Evolutionary conservation across 23 red algal genomes (phyloP), one percentile per base, ranked within the genome.

Genomic region (Chondrus crispus): DNA sequence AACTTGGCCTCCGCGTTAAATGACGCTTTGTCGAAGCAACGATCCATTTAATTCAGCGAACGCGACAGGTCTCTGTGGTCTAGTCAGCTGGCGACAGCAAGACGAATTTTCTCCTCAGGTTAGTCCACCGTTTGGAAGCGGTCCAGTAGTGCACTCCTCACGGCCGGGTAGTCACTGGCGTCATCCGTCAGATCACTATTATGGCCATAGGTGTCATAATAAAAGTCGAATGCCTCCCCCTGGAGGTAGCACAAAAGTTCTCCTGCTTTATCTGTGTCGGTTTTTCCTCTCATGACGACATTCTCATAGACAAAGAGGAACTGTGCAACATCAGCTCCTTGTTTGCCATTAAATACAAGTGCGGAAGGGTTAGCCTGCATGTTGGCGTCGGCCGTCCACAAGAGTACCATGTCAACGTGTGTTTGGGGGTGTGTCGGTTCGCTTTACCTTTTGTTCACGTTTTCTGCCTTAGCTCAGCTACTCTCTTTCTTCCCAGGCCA

Each of bases 391-490:
- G 14, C 66, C 66, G 16, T 72, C 66, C 66, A 18, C 66, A 72
- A 72, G 66, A 72, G 66, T 72, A 72, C 66, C 66, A 72, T 72
- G 66, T 72, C 16, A 29, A 30, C 66, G 66, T 30, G n/a, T n/a
- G n/a, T n/a, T n/a, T n/a, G n/a, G n/a, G n/a, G n/a, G n/a, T n/a
- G n/a, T n/a, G n/a, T n/a, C n/a, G n/a, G n/a, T n/a, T n/a, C n/a
- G n/a, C n/a, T n/a, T n/a, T n/a, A n/a, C n/a, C n/a, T n/a, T n/a
- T n/a, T n/a, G n/a, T n/a, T n/a, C n/a, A n/a, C n/a, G n/a, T n/a
- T n/a, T n/a, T n/a, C n/a, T n/a, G n/a, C n/a, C n/a, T n/a, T n/a
- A n/a, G n/a, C n/a, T n/a, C n/a, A n/a, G n/a, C n/a, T n/a, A n/a
- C n/a, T n/a, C n/a, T n/a, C n/a, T n/a, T n/a, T n/a, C n/a, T n/a